phyloP scores from a whole-genome alignment of 2,329 filamentous ascomycete genomes.

The Cordyceps javanica region DNA sequence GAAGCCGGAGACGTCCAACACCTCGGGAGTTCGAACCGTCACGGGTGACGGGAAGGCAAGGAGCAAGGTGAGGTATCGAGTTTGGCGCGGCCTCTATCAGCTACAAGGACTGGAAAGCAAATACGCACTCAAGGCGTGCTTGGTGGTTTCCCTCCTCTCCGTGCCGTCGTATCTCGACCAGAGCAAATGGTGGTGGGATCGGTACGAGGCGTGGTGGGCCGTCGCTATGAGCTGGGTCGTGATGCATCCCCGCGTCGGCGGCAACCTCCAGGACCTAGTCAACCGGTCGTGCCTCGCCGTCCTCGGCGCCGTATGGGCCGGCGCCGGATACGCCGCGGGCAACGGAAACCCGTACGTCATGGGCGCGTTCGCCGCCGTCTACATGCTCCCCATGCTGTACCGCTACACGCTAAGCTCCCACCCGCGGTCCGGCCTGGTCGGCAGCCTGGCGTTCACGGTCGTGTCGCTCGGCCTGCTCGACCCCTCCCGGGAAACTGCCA shows the following conservation, averaged over 20 bases:
- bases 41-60: conserved; percentile 16
- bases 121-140: conserved; percentile 50
- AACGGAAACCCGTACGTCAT: conserved; percentile 49
- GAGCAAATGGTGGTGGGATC: conserved; percentile 46
- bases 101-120: conserved; percentile 52
- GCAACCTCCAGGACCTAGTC: conserved; percentile 52
- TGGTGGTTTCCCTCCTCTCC: conserved; percentile 45
- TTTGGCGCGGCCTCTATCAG: conserved; percentile 45
- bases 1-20: conserved; percentile 14
- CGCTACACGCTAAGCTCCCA: conserved; percentile 49
- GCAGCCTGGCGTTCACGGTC: conserved; percentile 51
- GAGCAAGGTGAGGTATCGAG: conserved; percentile 34
- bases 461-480: conserved; percentile 41
- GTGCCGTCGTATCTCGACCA: conserved; percentile 46
- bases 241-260: conserved; percentile 44
- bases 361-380: conserved; percentile 48
- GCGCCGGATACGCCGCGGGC: conserved; percentile 43
- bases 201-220: conserved; percentile 52
- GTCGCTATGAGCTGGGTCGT: conserved; percentile 52
- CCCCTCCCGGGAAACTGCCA: conserved; percentile 23
- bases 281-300: conserved; percentile 42
- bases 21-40: conserved; percentile 1
- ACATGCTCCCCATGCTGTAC: conserved; percentile 55
- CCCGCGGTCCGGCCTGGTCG: conserved; percentile 51
- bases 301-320: conserved; percentile 50